Evolutionary conservation across 2,329 filamentous ascomycete genomes (phyloP).

Genomic region (Botrytis deweyae): DNA sequence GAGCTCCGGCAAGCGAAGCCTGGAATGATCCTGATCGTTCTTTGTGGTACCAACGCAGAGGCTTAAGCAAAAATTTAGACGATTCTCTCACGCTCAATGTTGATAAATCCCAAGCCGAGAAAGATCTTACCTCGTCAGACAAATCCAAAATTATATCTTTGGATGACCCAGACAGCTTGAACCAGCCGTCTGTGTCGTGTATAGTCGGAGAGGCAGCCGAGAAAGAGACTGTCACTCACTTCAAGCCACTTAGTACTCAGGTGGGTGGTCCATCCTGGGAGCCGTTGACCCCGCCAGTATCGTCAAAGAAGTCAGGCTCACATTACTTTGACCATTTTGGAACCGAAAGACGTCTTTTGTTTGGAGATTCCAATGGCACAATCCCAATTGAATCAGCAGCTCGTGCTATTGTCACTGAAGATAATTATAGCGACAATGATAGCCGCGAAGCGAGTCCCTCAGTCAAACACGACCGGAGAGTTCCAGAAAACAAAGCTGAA

Average conservation of each 20-base stretch:
- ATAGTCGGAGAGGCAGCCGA: background rate
- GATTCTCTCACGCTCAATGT: background rate
- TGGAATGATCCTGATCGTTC: constrained; percentile 5
- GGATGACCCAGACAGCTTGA: background rate
- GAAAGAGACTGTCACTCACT: background rate
- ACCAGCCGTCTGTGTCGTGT: background rate
- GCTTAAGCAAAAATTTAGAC: background rate
- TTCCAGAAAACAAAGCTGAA: background rate
- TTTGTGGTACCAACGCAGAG: background rate
- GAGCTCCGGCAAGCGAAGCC: background rate
- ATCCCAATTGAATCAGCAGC: background rate
- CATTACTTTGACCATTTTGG: background rate
- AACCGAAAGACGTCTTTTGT: background rate
- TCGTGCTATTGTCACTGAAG: background rate
- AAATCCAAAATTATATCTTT: background rate
- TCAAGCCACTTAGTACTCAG: background rate
- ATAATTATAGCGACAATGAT: constrained; percentile 9
- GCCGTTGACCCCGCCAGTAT: constrained; percentile 2
- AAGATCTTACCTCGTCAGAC: background rate
- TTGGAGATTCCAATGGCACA: background rate
- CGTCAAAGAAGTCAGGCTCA: background rate
- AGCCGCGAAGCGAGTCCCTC: constrained; percentile 7
- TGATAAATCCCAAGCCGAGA: background rate
- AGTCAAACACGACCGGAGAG: background rate
- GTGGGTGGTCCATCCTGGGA: background rate